phyloP scores from a whole-genome alignment of 192 early-diverging fungal species.

The Coemansia pectinata region DNA sequence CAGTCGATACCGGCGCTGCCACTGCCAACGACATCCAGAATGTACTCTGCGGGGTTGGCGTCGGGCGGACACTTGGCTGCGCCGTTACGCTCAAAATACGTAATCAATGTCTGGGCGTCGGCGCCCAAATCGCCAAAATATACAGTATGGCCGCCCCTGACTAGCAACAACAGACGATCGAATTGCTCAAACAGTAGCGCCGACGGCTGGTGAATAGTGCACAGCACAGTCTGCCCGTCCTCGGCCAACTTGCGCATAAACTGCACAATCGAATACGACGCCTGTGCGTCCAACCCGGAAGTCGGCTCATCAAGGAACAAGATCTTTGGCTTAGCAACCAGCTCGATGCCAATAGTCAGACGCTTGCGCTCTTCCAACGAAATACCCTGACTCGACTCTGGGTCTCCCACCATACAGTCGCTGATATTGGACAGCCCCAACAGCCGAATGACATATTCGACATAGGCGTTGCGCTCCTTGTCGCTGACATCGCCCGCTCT shows the following conservation, averaged over 20 bases:
- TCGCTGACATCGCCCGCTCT: conserved; percentile 59
- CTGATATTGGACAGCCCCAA: conserved; percentile 71
- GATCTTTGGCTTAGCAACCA: conserved; percentile 72
- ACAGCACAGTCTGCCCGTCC: conserved; percentile 66
- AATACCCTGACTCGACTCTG: conserved; percentile 70
- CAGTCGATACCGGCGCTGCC: conserved; percentile 58
- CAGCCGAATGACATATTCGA: conserved; percentile 69
- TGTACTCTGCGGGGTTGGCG: conserved; percentile 86
- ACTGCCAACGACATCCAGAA: conserved; percentile 72
- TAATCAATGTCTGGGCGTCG: conserved; percentile 63
- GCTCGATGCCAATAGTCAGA: conserved; percentile 78
- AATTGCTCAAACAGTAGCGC: conserved; percentile 78
- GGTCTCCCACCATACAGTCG: conserved; percentile 68
- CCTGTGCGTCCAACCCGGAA: conserved; percentile 74
- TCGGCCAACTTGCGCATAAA: conserved; percentile 67
- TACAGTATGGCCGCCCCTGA: conserved; percentile 73
- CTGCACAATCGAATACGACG: conserved; percentile 68
- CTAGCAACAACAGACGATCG: conserved; percentile 74
- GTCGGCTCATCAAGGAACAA: conserved; percentile 91
- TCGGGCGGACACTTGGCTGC: conserved; percentile 63
- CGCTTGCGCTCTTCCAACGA: conserved; percentile 83
- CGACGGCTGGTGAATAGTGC: conserved; percentile 82
- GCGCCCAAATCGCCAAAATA: conserved; percentile 82
- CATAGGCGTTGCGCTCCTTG: conserved; percentile 65
- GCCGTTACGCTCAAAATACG: conserved; percentile 80